Evolutionary conservation across 1,284 basidiomycete species (phyloP).

Genomic region (Bjerkandera adusta): DNA sequence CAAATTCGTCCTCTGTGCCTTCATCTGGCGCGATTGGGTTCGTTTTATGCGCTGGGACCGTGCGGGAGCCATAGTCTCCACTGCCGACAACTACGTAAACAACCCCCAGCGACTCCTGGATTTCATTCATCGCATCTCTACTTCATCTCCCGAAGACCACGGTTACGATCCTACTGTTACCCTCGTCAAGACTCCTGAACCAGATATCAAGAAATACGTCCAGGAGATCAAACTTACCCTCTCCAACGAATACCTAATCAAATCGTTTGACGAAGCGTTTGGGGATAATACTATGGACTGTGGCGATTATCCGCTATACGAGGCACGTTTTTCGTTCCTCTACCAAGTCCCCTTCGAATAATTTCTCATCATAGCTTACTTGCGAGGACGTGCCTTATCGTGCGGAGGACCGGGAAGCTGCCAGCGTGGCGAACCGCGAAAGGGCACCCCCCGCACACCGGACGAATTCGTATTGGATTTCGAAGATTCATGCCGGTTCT

Average conservation of each 20-base stretch:
- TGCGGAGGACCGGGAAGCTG: no score
- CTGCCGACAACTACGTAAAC: background rate
- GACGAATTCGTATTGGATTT: background rate
- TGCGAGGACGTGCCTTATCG: background rate
- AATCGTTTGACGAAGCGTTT: background rate
- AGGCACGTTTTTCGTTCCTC: background rate
- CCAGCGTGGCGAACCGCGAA: no score
- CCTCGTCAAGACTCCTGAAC: background rate
- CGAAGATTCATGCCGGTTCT: background rate
- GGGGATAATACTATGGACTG: background rate
- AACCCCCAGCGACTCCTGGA: background rate
- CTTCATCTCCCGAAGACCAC: background rate
- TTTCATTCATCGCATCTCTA: background rate
- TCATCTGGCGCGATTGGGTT: background rate
- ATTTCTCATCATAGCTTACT: background rate
- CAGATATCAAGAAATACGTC: no score
- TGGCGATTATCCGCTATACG: background rate
- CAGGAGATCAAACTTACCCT: no score
- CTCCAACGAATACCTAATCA: background rate
- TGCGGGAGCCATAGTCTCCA: background rate
- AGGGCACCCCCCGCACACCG: no score
- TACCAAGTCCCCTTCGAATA: background rate
- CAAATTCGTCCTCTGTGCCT: background rate
- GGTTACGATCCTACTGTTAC: background rate
- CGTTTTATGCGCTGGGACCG: slow-evolving; percentile 5